Base-by-base conservation (phyloP, 805 yeast species). In the Lipomyces starkeyi region DNA sequence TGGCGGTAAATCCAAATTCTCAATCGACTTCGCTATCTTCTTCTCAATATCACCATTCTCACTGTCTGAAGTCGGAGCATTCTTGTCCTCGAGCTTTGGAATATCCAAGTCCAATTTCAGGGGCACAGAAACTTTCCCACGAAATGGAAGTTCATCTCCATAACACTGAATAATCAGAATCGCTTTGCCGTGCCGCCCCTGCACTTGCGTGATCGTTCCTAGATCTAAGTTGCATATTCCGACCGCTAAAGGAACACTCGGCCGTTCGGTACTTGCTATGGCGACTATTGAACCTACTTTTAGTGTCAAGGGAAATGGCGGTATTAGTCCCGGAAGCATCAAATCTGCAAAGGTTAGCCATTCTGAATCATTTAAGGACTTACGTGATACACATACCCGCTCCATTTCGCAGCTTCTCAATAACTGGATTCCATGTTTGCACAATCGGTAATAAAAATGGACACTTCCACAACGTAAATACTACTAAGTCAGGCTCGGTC, bases 101-200 rank as follows among this genome's bases (percentile, higher is more conserved):
- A 64, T 58, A 20, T 64, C 37, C 2, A 76, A 35, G 5, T 77
- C 80, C 32, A 78, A 77, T 22, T 75, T 79, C 9, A 65, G 69
- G 0, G 91, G 92, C 7, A 80, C 76, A 17, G 78, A 75, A 3
- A 81, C 68, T 35, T 80, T 76, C 58, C 86, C 68, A 85, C 74
- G 47, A 80, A 61, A 80, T 60, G 81, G 85, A 61, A 94, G 80
- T 63, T 84, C 86, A 76, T 94, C 99, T 2, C 86, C 89, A 20
- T 84, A 77, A 40, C 83, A 83, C 73, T 92, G 97, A n/a, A 87
- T 73, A 3, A 92, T 80, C 59, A 84, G 83, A 0, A 93, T 96
- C 0, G 95, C 97, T 37, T 90, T 86, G 13, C 98, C 99, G 17
- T 83, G 83, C 17, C 84, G 81, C 0, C 92, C 93, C 60, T 62